Conservation (phyloP, 441 rosid genomes). For the Heliophila coronopifolia region DNA sequence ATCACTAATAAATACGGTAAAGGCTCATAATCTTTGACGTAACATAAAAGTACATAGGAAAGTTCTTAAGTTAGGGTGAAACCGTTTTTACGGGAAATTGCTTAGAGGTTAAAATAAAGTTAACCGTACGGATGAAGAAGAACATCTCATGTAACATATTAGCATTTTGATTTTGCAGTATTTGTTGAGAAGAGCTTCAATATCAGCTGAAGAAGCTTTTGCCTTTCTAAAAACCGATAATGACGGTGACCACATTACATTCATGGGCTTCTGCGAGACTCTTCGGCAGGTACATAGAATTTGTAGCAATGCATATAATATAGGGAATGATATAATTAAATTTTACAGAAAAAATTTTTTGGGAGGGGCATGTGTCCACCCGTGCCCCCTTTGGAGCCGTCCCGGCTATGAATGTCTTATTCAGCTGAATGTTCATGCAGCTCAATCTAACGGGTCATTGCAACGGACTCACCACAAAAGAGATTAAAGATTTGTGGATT, state of each 20-base stretch:
- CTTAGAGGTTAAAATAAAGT: too few relatives aligned
- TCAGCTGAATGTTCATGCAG: conserved; percentile 30
- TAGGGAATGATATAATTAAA: too few relatives aligned
- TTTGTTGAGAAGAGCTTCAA: conserved; percentile 53
- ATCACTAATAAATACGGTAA: too few relatives aligned
- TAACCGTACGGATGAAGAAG: too few relatives aligned
- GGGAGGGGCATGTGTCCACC: too few relatives aligned
- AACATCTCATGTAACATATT: conserved; percentile 17
- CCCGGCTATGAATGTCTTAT: background rate
- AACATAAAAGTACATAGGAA: too few relatives aligned
- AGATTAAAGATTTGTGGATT: conserved; percentile 68
- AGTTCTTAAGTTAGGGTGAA: too few relatives aligned
- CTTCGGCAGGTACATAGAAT: conserved; percentile 57
- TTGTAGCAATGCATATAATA: too few relatives aligned
- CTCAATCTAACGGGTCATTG: conserved; percentile 62
- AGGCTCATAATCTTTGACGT: too few relatives aligned
- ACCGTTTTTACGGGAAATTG: too few relatives aligned
- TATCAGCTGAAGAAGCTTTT: conserved; percentile 67
- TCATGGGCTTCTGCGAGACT: conserved; percentile 63
- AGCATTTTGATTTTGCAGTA: conserved; percentile 37
- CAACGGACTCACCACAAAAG: conserved; percentile 66
- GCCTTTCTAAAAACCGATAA: conserved; percentile 58
- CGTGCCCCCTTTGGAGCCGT: too few relatives aligned
- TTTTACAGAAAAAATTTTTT: too few relatives aligned
- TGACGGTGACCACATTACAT: conserved; percentile 50